phyloP scores from a whole-genome alignment of 306 rosid genomes.

The Lotus japonicus region DNA sequence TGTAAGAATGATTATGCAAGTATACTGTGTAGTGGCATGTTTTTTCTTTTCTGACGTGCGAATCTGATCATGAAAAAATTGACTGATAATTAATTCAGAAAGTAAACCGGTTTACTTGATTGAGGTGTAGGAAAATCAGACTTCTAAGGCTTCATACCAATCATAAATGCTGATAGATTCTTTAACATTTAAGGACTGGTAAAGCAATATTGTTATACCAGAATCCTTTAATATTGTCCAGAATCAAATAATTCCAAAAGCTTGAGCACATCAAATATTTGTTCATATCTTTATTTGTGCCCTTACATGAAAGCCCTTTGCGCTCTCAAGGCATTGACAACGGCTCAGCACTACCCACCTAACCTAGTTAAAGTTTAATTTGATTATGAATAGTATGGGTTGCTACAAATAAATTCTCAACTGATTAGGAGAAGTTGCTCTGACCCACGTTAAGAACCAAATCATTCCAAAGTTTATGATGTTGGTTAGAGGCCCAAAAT shows the following conservation, averaged over 20 bases:
- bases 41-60: not conserved
- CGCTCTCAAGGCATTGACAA: not conserved
- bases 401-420: not conserved
- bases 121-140: not conserved
- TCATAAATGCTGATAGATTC: constrained; percentile 2
- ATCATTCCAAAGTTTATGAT: not conserved
- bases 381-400: not conserved
- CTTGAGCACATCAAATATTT: not conserved
- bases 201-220: not conserved
- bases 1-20: constrained; percentile 50
- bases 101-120: not conserved
- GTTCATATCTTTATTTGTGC: not conserved
- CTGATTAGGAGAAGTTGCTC: constrained; percentile 8
- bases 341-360: not conserved
- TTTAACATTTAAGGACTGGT: constrained; percentile 1
- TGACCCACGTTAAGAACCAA: constrained; percentile 14
- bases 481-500: constrained; percentile 5
- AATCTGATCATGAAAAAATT: constrained; percentile 1
- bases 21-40: not conserved
- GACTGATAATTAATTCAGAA: not conserved
- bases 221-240: constrained; percentile 16
- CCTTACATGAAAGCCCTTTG: not conserved
- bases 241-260: not conserved
- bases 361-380: constrained; percentile 3
- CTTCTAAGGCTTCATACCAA: not conserved